Evolutionary conservation across 495 filamentous ascomycete species (phyloP), one percentile per base, ranked within the genome.

Genomic region (Neurospora africana): DNA sequence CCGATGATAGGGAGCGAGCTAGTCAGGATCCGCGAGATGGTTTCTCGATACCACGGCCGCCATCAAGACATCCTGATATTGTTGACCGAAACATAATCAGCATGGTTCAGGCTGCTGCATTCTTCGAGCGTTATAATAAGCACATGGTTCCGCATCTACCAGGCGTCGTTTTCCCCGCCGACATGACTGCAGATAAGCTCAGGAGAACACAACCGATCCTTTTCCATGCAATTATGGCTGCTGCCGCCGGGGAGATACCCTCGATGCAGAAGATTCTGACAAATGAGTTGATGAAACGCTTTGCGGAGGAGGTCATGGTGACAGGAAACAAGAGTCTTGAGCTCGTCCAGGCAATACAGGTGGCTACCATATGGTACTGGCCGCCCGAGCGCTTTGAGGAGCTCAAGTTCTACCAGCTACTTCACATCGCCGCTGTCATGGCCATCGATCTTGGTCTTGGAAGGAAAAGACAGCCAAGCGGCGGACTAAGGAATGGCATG

Each of bases 381-480:
- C 91, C 93, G 21, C 93, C 94, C 2, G 91, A 94, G 70, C 85
- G 90, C 70, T 91, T 89, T 68, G 93, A 97, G 72, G 92, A 97
- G 81, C 86, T 95, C 74, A 96, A 95, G 76, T 97, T 95, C 78
- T 96, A 96, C 79, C 92, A 95, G 80, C 84, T 96, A 70, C 89
- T 92, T 35, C 92, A 97, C 76, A 87, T 94, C 69, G 92, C 93
- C 8, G 91, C 92, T 39, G 84, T 91, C 43, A 91, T 98, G 88
- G 92, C 89, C 15, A 89, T 98, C 75, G 95, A 99, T 77, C 86
- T 98, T 47, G 94, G 94, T 0, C 86, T 98, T 38, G 90, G 92
- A 9, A 86, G 83, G 76, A 82, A 82, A 76, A 82, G 83, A 69
- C 78, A 82, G 74, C 76, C 77, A 10, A 76, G 79, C 75, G 76